phyloP scores from a whole-genome alignment of 2,329 filamentous ascomycete species.

The Neospermospora avenae region DNA sequence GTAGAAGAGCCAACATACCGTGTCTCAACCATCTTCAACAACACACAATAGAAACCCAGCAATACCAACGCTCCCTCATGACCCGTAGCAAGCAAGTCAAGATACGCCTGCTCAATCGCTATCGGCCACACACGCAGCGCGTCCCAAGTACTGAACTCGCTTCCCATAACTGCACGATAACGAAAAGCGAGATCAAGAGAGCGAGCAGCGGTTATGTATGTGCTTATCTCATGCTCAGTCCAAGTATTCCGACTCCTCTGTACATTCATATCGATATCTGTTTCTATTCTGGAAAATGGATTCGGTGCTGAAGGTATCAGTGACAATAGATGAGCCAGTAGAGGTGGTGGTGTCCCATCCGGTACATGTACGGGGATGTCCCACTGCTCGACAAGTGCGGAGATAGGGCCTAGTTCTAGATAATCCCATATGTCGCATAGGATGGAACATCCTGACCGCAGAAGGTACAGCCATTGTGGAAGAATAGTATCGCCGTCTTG shows the following conservation, averaged over 20 bases:
- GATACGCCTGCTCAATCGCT: slow-evolving; percentile 34
- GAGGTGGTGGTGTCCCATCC: background rate
- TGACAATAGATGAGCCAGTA: background rate
- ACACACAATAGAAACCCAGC: slow-evolving; percentile 38
- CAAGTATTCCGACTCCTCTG: background rate
- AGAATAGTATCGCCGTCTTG: slow-evolving; percentile 1
- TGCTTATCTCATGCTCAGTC: background rate
- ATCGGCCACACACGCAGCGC: slow-evolving; percentile 37
- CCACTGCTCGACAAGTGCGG: slow-evolving; percentile 4
- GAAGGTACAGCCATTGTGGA: slow-evolving; percentile 22
- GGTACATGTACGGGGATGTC: slow-evolving; percentile 1
- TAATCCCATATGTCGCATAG: slow-evolving; percentile 16
- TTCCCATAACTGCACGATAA: background rate
- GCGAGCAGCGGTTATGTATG: background rate
- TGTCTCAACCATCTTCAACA: slow-evolving; percentile 36
- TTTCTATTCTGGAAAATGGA: background rate
- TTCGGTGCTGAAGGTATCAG: background rate
- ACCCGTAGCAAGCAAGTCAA: slow-evolving; percentile 32
- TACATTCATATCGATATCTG: background rate
- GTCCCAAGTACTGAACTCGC: slow-evolving; percentile 28
- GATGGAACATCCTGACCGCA: slow-evolving; percentile 18
- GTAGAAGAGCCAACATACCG: slow-evolving; percentile 29
- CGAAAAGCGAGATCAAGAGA: background rate
- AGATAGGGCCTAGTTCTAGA: slow-evolving; percentile 16
- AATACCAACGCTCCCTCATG: slow-evolving; percentile 38